A percentile compares a stretch with the other conserved stretches of the same genome.
These are phyloP conservation scores for Saccharomycopsis phalli DNA, from an alignment of 1,139 yeast species.

Conservation along the genomic window DNA sequence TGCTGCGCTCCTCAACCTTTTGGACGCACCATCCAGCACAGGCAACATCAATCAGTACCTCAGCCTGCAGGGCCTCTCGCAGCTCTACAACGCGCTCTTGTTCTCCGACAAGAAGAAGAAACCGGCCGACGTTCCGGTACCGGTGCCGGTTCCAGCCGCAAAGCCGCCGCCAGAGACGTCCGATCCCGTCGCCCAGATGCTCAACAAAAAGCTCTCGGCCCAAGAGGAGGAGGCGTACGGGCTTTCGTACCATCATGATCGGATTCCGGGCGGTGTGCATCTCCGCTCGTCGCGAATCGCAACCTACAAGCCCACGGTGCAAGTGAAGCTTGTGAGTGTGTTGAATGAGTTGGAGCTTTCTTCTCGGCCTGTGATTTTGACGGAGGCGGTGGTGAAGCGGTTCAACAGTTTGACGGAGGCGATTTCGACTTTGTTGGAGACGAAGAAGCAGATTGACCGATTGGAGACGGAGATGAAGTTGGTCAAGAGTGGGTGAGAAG, in stretches of 20 bases:
- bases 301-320: slow-evolving; percentile 59
- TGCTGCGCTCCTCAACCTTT: slow-evolving; percentile 62
- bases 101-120: slow-evolving; percentile 63
- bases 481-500: slow-evolving; percentile 39
- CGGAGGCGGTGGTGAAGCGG: slow-evolving; percentile 67
- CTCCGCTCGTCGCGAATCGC: slow-evolving; percentile 64
- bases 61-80: slow-evolving; percentile 85
- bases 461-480: slow-evolving; percentile 70
- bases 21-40: slow-evolving; percentile 84
- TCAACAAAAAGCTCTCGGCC: slow-evolving; percentile 51
- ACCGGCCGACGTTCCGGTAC: slow-evolving; percentile 34
- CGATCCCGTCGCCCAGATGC: slow-evolving; percentile 30
- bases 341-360: slow-evolving; percentile 76
- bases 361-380: slow-evolving; percentile 77
- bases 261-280: slow-evolving; percentile 63
- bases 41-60: slow-evolving; percentile 70
- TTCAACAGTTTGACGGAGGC: slow-evolving; percentile 72
- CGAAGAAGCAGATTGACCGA: slow-evolving; percentile 83
- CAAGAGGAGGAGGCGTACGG: slow-evolving; percentile 88
- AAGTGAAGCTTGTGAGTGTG: slow-evolving; percentile 63
- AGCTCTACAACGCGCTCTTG: slow-evolving; percentile 73
- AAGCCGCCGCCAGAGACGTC: slow-evolving; percentile 19
- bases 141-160: slow-evolving; percentile 30
- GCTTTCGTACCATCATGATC: slow-evolving; percentile 71
- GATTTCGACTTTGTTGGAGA: slow-evolving; percentile 66